These are phyloP conservation scores for Exophiala sp. DNA, from an alignment of 2,329 filamentous ascomycete species.

Conservation along the genomic window DNA sequence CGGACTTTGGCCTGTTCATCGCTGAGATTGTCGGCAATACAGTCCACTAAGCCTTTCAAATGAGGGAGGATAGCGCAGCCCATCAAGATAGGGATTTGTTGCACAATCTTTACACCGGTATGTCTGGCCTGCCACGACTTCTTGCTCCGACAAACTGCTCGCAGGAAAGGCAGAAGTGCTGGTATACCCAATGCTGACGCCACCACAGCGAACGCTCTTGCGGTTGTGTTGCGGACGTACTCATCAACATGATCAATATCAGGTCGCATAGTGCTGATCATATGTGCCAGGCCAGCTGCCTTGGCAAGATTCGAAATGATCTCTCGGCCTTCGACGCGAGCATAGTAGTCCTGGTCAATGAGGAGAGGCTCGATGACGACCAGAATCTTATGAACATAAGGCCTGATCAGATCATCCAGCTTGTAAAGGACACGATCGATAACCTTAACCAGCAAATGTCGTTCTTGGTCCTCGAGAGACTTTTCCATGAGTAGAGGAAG, in stretches of 20 bases:
- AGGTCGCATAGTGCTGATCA: slow-evolving; percentile 99
- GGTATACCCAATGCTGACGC: slow-evolving; percentile 95
- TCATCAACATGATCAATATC: slow-evolving; percentile 99
- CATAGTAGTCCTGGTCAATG: slow-evolving; percentile 99
- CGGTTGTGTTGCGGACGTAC: slow-evolving; percentile 97
- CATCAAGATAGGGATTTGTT: slow-evolving; percentile 98
- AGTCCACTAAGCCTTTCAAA: slow-evolving; percentile 92
- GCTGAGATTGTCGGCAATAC: slow-evolving; percentile 91
- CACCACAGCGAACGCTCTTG: slow-evolving; percentile 93
- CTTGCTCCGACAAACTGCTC: slow-evolving; percentile 94
- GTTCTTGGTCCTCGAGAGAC: slow-evolving; percentile 94
- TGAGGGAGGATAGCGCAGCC: slow-evolving; percentile 94
- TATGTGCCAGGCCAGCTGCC: slow-evolving; percentile 91
- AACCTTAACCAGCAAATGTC: slow-evolving; percentile 96
- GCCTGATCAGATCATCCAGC: slow-evolving; percentile 90
- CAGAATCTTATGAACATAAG: slow-evolving; percentile 96
- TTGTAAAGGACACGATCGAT: slow-evolving; percentile 99
- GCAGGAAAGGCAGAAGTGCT: slow-evolving; percentile 87
- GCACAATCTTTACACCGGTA: slow-evolving; percentile 97
- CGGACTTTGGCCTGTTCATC: slow-evolving; percentile 98
- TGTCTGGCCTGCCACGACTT: slow-evolving; percentile 99
- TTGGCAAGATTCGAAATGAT: slow-evolving; percentile 98
- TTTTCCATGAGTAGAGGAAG: slow-evolving; percentile 97
- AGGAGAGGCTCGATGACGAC: slow-evolving; percentile 98
- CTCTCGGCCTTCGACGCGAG: slow-evolving; percentile 93